Percentiles rank a stretch among this genome's conserved stretches.
Conservation (phyloP, 768 basidiomycete genomes). For the Hypholoma fasciculare region DNA sequence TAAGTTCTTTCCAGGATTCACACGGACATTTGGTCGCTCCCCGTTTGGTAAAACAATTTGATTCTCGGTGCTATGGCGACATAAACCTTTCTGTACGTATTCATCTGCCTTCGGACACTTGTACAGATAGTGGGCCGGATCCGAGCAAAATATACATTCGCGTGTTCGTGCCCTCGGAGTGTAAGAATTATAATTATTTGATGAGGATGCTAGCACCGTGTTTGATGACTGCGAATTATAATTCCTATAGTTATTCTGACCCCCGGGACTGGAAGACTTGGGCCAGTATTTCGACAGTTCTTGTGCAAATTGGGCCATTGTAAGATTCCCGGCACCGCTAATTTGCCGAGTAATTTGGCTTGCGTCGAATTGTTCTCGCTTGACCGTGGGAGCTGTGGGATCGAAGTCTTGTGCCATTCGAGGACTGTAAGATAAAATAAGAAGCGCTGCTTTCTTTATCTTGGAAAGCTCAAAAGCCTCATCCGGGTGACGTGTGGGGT, state of each 20-base stretch:
- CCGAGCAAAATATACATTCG: neutral
- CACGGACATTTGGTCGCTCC: neutral
- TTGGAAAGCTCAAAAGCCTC: neutral
- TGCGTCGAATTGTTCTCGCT: too few species aligned
- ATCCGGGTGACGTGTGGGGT: neutral
- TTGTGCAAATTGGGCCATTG: neutral
- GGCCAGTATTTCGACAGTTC: neutral
- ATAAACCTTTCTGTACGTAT: neutral
- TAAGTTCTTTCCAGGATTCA: neutral
- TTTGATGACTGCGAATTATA: too few species aligned
- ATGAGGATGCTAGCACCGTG: too few species aligned
- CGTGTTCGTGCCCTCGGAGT: neutral
- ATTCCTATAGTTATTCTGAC: too few species aligned
- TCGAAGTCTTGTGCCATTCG: neutral
- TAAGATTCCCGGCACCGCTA: neutral
- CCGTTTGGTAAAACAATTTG: neutral
- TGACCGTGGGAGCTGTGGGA: neutral
- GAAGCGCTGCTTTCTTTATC: neutral
- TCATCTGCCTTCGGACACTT: neutral
- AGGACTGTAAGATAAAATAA: neutral
- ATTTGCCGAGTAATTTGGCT: neutral
- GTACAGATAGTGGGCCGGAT: neutral
- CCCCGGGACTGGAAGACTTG: too few species aligned
- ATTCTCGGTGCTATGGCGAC: neutral
- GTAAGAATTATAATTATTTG: neutral